phyloP scores from a whole-genome alignment of 2,329 filamentous ascomycete species.

The Lecanicillium sp. region DNA sequence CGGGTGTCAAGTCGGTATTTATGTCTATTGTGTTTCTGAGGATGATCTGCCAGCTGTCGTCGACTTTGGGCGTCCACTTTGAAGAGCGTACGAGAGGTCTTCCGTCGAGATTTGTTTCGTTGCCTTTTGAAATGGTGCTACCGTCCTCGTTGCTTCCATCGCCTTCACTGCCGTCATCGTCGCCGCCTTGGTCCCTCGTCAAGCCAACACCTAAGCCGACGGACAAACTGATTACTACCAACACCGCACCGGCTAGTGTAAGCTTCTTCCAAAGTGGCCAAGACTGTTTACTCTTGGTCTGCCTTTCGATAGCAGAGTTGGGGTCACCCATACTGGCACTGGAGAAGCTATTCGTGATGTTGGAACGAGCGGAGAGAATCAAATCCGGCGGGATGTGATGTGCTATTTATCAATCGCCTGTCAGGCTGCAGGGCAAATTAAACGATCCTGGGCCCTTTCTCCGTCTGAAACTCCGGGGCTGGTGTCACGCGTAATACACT shows the following conservation, averaged over 20 bases:
- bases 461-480: no score
- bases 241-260: conserved; percentile 15
- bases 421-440: no score
- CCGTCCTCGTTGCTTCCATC: conserved; percentile 16
- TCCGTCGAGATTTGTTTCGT: conserved; percentile 14
- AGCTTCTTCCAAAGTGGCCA: conserved; percentile 25
- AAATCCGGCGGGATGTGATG: no score
- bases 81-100: conserved; percentile 13
- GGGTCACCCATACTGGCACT: neutral
- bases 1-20: conserved; percentile 25
- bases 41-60: conserved; percentile 54
- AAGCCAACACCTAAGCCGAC: conserved; percentile 51
- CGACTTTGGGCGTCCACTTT: conserved; percentile 45
- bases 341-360: no score
- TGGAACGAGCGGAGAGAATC: no score
- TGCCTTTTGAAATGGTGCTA: conserved; percentile 5
- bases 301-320: conserved; percentile 1
- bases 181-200: conserved; percentile 20
- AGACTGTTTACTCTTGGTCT: conserved; percentile 7
- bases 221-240: conserved; percentile 33
- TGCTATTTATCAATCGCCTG: no score
- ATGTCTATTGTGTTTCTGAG: conserved; percentile 37
- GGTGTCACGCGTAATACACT: no score
- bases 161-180: conserved; percentile 10
- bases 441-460: no score